A percentile compares a stretch with the other conserved stretches of the same genome.
Evolutionary conservation across 2,329 filamentous ascomycete species (phyloP).

Genomic region (Tolypocladium pustulatum): DNA sequence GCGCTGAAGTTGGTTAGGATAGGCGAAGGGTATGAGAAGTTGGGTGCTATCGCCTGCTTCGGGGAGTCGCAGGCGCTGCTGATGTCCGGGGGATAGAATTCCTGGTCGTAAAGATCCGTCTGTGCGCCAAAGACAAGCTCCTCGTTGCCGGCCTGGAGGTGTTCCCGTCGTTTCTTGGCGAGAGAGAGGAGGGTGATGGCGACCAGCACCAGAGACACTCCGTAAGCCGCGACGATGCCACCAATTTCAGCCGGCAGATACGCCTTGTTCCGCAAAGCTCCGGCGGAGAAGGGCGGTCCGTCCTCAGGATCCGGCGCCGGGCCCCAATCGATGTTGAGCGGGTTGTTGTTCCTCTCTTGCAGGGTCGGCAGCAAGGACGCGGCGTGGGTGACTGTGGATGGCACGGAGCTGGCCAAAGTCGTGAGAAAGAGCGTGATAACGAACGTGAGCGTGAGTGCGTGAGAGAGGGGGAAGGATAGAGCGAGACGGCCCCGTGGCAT

Average conservation of each 20-base stretch:
- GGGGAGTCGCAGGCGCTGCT: constrained; percentile 7
- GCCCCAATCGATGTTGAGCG: constrained; percentile 33
- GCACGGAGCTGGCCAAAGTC: constrained; percentile 15
- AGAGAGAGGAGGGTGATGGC: constrained; percentile 55
- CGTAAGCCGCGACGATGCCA: constrained; percentile 75
- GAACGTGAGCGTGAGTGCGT: background rate
- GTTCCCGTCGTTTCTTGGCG: constrained; percentile 42
- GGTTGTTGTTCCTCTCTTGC: constrained; percentile 17
- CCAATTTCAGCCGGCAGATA: constrained; percentile 74
- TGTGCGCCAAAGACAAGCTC: constrained; percentile 31
- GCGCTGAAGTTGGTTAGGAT: constrained; percentile 20
- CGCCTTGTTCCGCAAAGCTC: constrained; percentile 47
- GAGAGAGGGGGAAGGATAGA: constrained; percentile 8
- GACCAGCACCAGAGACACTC: constrained; percentile 64
- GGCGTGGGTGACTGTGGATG: constrained; percentile 17
- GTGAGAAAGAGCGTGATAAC: constrained; percentile 6
- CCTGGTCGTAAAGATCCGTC: constrained; percentile 11
- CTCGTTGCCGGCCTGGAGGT: constrained; percentile 41
- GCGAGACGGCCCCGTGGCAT: constrained; percentile 25
- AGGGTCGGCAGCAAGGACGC: background rate
- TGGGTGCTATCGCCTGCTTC: constrained; percentile 22
- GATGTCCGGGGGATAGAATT: constrained; percentile 4
- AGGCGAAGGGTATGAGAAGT: constrained; percentile 42
- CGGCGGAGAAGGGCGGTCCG: constrained; percentile 47
- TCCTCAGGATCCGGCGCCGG: constrained; percentile 46